These are phyloP conservation scores for Cladorrhinum samala DNA, from an alignment of 495 filamentous ascomycete species.

Conservation along the genomic window DNA sequence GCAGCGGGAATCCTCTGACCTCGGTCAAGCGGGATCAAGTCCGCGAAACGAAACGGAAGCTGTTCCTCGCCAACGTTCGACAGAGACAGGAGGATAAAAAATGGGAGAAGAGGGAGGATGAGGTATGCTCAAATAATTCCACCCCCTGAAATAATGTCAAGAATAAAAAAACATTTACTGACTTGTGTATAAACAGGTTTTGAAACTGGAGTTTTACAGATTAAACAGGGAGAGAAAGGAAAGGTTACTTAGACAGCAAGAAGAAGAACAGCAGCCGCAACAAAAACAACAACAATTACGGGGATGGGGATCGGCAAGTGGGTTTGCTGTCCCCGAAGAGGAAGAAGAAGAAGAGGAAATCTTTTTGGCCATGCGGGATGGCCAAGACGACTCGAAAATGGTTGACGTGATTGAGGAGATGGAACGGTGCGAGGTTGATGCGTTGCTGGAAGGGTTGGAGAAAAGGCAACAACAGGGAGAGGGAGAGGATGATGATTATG, in stretches of 20 bases:
- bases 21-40: slow-evolving; percentile 19
- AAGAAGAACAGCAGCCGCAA: neutral
- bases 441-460: slow-evolving; percentile 37
- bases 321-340: slow-evolving; percentile 23
- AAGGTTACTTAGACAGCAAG: slow-evolving; percentile 38
- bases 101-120: slow-evolving; percentile 68
- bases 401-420: slow-evolving; percentile 42
- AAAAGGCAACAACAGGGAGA: neutral
- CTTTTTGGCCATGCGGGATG: slow-evolving; percentile 23
- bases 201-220: slow-evolving; percentile 42
- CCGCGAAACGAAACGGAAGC: slow-evolving; percentile 47
- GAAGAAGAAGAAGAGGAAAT: slow-evolving; percentile 33
- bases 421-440: slow-evolving; percentile 55
- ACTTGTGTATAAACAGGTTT: slow-evolving; percentile 30
- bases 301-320: no score
- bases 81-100: slow-evolving; percentile 59
- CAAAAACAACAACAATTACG: neutral
- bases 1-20: neutral
- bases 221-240: slow-evolving; percentile 33
- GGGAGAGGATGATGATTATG: slow-evolving; percentile 38
- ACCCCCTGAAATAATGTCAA: neutral
- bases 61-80: slow-evolving; percentile 75
- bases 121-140: slow-evolving; percentile 52
- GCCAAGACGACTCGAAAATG: slow-evolving; percentile 38
- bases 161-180: slow-evolving; percentile 7